Evolutionary conservation across 75 land plant species (phyloP).

Genomic region (Larix kaempferi): DNA sequence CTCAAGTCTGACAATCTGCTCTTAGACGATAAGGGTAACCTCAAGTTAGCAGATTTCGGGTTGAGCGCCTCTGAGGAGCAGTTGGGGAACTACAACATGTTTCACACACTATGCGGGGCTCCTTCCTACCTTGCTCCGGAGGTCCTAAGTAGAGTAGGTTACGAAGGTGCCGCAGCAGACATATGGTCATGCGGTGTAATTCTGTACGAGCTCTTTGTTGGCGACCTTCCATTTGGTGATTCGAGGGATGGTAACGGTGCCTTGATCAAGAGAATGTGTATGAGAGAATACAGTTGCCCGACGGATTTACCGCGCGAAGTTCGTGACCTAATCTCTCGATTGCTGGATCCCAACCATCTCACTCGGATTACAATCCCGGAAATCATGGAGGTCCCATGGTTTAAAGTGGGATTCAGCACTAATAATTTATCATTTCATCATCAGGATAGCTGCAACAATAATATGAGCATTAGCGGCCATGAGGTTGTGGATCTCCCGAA

Average conservation of each 20-base stretch:
- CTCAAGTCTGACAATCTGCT: not conserved
- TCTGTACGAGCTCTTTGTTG: not conserved
- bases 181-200: not conserved
- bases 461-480: not conserved
- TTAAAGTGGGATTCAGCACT: not conserved
- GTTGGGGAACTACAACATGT: not conserved
- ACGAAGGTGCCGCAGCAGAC: not conserved
- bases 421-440: too few species aligned
- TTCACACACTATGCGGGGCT: not conserved
- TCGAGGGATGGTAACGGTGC: too few species aligned
- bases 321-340: conserved; percentile 5
- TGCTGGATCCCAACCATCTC: conserved; percentile 32
- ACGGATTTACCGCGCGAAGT: not conserved
- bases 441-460: too few species aligned
- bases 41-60: not conserved
- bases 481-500: not conserved
- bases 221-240: too few species aligned
- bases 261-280: too few species aligned
- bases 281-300: too few species aligned
- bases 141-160: not conserved
- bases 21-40: not conserved
- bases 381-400: conserved; percentile 12
- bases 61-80: not conserved
- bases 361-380: conserved; percentile 22
- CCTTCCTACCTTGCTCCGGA: not conserved